These are phyloP conservation scores for Neurospora africana DNA, from an alignment of 495 filamentous ascomycete species.

Conservation along the genomic window DNA sequence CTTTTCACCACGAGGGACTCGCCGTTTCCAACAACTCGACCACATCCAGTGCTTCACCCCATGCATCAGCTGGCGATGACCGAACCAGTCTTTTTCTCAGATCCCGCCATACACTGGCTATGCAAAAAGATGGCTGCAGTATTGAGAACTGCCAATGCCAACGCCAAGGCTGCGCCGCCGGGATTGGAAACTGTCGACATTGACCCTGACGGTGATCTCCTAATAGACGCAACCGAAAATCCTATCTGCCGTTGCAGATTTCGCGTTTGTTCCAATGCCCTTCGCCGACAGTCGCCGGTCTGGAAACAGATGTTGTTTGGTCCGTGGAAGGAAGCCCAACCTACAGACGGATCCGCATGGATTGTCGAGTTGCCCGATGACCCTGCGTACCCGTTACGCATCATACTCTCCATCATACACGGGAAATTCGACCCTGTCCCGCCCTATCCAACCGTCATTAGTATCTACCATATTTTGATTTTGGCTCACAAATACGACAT, in stretches of 20 bases:
- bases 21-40: too few relatives aligned
- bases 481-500: constrained; percentile 21
- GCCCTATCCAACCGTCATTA: neutral
- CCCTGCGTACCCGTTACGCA: neutral
- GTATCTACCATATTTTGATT: constrained; percentile 15
- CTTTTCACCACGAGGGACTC: too few relatives aligned
- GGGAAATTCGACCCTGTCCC: constrained; percentile 8
- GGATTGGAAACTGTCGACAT: neutral
- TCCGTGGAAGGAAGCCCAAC: constrained; percentile 16
- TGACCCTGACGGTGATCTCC: constrained; percentile 3
- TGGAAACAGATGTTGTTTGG: constrained; percentile 21
- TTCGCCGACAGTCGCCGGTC: constrained; percentile 14
- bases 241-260: neutral
- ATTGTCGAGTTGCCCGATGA: constrained; percentile 20
- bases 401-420: constrained; percentile 18
- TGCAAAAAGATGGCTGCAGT: too few relatives aligned
- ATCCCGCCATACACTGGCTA: too few relatives aligned
- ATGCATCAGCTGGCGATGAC: too few relatives aligned
- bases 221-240: neutral
- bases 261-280: constrained; percentile 13
- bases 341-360: constrained; percentile 8
- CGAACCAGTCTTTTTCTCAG: too few relatives aligned
- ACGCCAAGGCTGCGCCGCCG: too few relatives aligned
- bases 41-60: too few relatives aligned
- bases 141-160: too few relatives aligned